Evolutionary conservation across 306 rosid genomes (phyloP).

Genomic region (Citrullus mucosospermus): DNA sequence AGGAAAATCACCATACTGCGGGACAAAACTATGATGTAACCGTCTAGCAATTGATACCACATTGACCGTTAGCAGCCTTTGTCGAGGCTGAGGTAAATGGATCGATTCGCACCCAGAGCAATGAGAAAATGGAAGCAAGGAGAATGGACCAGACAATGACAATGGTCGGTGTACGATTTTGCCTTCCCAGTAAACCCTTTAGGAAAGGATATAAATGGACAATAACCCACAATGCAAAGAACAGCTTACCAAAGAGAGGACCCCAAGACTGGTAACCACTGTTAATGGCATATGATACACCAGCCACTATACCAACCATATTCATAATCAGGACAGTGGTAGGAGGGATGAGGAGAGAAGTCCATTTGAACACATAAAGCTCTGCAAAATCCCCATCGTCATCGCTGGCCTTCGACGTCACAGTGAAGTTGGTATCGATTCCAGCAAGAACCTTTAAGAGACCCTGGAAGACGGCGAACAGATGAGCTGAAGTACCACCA

Average conservation of each 20-base stretch:
- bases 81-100: conserved; percentile 33
- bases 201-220: conserved; percentile 71
- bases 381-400: conserved; percentile 61
- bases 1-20: neutral
- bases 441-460: conserved; percentile 62
- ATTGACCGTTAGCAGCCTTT: conserved; percentile 30
- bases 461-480: conserved; percentile 95
- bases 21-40: neutral
- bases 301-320: conserved; percentile 61
- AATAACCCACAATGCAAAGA: conserved; percentile 64
- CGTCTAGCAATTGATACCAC: conserved; percentile 52
- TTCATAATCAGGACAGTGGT: conserved; percentile 60
- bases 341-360: conserved; percentile 66
- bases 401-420: conserved; percentile 60
- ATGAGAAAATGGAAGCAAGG: conserved; percentile 66
- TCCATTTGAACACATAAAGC: conserved; percentile 71
- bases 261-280: conserved; percentile 82
- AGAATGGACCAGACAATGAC: conserved; percentile 67
- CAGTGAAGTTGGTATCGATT: conserved; percentile 61
- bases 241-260: conserved; percentile 57
- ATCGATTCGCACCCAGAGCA: conserved; percentile 67
- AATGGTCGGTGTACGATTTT: conserved; percentile 62
- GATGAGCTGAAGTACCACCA: conserved; percentile 98
- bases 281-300: conserved; percentile 55
- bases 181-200: conserved; percentile 63